A percentile compares a stretch with the other conserved stretches of the same genome.
Conservation (phyloP, 2,329 filamentous ascomycete genomes). For the Aspergillus japonicus region DNA sequence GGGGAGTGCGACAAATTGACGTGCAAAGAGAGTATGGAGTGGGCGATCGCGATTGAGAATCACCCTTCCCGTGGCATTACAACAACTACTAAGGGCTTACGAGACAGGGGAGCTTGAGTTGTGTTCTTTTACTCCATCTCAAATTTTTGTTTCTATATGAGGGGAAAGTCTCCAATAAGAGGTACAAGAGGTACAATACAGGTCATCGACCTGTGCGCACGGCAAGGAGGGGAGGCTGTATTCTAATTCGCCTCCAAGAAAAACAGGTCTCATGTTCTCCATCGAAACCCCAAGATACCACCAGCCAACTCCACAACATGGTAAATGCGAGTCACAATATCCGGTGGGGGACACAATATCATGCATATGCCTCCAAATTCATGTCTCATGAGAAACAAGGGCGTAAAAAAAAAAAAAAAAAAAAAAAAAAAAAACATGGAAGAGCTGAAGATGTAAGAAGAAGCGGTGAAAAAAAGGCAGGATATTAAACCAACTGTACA, state of each 20-base stretch:
- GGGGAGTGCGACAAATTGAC: constrained; percentile 54
- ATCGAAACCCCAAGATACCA: not conserved
- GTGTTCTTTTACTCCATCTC: too few species aligned
- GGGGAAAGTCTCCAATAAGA: too few species aligned
- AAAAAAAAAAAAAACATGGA: not conserved
- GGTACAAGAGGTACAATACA: too few species aligned
- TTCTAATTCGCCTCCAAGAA: too few species aligned
- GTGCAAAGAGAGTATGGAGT: constrained; percentile 44
- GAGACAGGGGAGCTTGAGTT: too few species aligned
- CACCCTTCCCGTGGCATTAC: not conserved
- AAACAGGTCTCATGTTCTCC: not conserved
- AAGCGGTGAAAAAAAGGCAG: constrained; percentile 1
- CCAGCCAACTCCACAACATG: not conserved
- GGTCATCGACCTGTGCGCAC: too few species aligned
- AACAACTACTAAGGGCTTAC: too few species aligned
- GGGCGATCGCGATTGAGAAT: constrained; percentile 35
- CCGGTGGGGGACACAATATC: not conserved
- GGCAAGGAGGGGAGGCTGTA: too few species aligned
- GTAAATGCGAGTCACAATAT: not conserved
- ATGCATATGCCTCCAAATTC: not conserved
- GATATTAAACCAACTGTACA: constrained; percentile 6
- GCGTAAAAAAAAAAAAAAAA: not conserved
- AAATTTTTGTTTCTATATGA: too few species aligned
- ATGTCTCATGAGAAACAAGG: not conserved
- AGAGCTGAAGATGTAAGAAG: constrained; percentile 1